Evolutionary conservation across 192 early-diverging fungal species (phyloP).

Genomic region (Coemansia sp.): DNA sequence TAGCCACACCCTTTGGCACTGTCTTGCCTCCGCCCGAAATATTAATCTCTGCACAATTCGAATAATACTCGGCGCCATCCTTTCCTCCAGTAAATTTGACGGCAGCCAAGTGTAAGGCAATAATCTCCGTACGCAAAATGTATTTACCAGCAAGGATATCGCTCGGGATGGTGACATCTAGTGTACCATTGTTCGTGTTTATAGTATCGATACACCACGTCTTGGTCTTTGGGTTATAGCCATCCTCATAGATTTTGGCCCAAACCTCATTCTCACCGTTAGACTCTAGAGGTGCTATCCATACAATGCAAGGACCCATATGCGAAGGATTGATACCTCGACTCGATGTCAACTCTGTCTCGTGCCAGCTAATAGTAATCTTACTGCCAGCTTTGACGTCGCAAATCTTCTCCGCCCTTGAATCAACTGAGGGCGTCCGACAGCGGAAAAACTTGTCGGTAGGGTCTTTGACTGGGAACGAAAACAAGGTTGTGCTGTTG

Average conservation of each 20-base stretch:
- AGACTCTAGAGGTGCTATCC: constrained; percentile 20
- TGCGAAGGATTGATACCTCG: constrained; percentile 13
- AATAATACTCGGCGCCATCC: constrained; percentile 24
- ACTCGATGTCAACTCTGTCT: background rate
- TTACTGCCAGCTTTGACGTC: background rate
- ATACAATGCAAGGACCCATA: constrained; percentile 26
- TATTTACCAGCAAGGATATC: constrained; percentile 25
- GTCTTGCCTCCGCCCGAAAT: constrained; percentile 15
- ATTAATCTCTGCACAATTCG: constrained; percentile 24
- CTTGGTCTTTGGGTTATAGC: constrained; percentile 18
- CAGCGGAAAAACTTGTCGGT: background rate
- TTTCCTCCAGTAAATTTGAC: background rate
- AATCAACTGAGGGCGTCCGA: background rate
- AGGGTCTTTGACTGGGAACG: background rate
- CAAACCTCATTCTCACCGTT: constrained; percentile 24
- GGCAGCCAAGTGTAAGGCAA: constrained; percentile 15
- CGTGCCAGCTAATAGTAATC: background rate
- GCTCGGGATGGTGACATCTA: constrained; percentile 25
- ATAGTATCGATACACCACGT: constrained; percentile 35
- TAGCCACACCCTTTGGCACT: constrained; percentile 16
- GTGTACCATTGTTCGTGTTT: constrained; percentile 20
- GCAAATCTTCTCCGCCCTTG: background rate
- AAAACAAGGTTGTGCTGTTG: background rate
- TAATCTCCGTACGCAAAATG: constrained; percentile 23
- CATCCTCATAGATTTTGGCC: constrained; percentile 44